A percentile compares a stretch with the other conserved stretches of the same genome.
Conservation (phyloP, 2,329 filamentous ascomycete genomes). For the Diaporthe ilicicola region DNA sequence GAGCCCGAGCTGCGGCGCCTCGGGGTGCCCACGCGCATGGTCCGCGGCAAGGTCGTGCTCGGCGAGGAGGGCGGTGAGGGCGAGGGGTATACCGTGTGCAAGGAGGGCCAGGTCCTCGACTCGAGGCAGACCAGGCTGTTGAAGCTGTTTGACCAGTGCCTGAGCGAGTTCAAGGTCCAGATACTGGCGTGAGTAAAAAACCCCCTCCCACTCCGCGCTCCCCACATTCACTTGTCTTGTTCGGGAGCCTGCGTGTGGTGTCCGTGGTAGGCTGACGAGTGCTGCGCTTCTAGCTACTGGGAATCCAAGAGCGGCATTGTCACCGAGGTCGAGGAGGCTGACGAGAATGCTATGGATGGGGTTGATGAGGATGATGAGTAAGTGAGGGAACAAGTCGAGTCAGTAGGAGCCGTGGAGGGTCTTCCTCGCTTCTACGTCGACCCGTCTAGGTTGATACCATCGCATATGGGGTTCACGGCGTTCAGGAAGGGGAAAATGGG, state of each 20-base stretch:
- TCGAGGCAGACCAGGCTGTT: slow-evolving; percentile 91
- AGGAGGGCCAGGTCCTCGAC: slow-evolving; percentile 84
- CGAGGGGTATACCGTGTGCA: slow-evolving; percentile 79
- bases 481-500: slow-evolving; percentile 20
- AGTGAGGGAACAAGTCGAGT: neutral
- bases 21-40: slow-evolving; percentile 87
- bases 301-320: slow-evolving; percentile 65
- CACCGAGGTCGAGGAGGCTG: slow-evolving; percentile 59
- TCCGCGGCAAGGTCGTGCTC: slow-evolving; percentile 87
- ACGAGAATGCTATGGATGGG: slow-evolving; percentile 40
- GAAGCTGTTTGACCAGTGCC: slow-evolving; percentile 91
- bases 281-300: slow-evolving; percentile 61
- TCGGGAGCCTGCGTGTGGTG: neutral
- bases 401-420: neutral
- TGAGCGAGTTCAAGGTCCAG: slow-evolving; percentile 88
- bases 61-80: slow-evolving; percentile 61
- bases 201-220: neutral
- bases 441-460: slow-evolving; percentile 26
- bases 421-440: neutral
- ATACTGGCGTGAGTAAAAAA: slow-evolving; percentile 71
- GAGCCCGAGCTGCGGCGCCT: slow-evolving; percentile 91
- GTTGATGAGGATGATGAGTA: slow-evolving; percentile 39
- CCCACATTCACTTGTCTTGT: neutral
- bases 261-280: slow-evolving; percentile 32
- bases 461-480: slow-evolving; percentile 28